Percentiles rank a stretch among this genome's conserved stretches.
Evolutionary conservation across 1,284 basidiomycete genomes (phyloP).

Genomic region (Coniferiporia weirii): DNA sequence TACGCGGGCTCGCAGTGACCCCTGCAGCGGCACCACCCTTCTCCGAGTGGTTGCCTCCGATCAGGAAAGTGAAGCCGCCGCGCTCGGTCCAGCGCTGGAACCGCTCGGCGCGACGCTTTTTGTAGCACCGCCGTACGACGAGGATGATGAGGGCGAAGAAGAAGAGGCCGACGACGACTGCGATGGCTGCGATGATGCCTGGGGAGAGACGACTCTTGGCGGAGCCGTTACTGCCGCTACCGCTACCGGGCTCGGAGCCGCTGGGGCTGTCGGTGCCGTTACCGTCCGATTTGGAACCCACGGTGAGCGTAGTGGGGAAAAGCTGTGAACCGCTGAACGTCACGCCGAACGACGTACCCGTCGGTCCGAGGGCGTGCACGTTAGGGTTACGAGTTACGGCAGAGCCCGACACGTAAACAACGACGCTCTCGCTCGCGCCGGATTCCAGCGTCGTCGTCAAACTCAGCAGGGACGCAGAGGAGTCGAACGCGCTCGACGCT

Average conservation of each 20-base stretch:
- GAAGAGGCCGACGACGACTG: not conserved
- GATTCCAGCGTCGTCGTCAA: too few relatives aligned
- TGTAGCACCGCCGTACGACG: conserved; percentile 8
- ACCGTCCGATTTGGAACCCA: too few relatives aligned
- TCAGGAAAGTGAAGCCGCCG: conserved; percentile 1
- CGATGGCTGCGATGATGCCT: conserved; percentile 12
- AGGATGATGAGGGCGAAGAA: conserved; percentile 3
- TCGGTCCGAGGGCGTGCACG: too few relatives aligned
- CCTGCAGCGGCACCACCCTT: not conserved
- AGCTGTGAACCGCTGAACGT: too few relatives aligned
- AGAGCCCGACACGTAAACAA: too few relatives aligned
- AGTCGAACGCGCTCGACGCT: too few relatives aligned
- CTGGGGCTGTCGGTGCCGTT: not conserved
- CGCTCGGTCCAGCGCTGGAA: conserved; percentile 5
- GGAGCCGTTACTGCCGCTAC: not conserved
- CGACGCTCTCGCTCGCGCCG: too few relatives aligned
- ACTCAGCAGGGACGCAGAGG: too few relatives aligned
- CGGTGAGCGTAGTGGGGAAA: too few relatives aligned
- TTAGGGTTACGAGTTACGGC: too few relatives aligned
- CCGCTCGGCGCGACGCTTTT: conserved; percentile 4
- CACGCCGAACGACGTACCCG: too few relatives aligned
- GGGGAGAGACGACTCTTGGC: not conserved
- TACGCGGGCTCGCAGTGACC: conserved; percentile 9
- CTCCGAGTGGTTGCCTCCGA: not conserved
- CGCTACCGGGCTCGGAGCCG: not conserved